Percentiles rank a stretch among this genome's conserved stretches.
These are phyloP conservation scores for Fusarium temperatum DNA, from an alignment of 2,329 filamentous ascomycete genomes.

Conservation along the genomic window DNA sequence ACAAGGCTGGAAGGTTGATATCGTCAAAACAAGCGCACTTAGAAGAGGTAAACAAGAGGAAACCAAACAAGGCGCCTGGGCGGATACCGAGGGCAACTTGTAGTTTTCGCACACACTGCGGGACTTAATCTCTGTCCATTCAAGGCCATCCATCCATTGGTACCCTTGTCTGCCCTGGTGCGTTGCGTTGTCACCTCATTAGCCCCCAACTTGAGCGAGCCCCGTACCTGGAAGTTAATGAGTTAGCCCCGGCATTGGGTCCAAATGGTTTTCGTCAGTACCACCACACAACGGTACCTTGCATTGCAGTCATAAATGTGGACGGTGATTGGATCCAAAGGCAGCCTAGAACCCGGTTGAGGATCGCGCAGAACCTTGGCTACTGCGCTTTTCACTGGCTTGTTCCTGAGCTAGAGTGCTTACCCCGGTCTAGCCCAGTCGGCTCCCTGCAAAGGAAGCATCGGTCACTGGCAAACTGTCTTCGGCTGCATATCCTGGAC, in stretches of 20 bases:
- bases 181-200: conserved; percentile 40
- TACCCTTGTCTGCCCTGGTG: no score
- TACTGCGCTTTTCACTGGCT: conserved; percentile 40
- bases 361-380: conserved; percentile 29
- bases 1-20: conserved; percentile 20
- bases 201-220: conserved; percentile 12
- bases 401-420: conserved; percentile 38
- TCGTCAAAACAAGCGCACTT: conserved; percentile 37
- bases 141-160: background rate
- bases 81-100: conserved; percentile 39
- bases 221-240: conserved; percentile 16
- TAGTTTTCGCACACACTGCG: conserved; percentile 38
- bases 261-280: conserved; percentile 22
- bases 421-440: conserved; percentile 31
- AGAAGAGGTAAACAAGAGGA: conserved; percentile 11
- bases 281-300: conserved; percentile 38
- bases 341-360: conserved; percentile 22
- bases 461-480: conserved; percentile 20
- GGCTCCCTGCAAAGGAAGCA: conserved; percentile 31
- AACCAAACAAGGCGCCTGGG: conserved; percentile 13
- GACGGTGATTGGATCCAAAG: conserved; percentile 33
- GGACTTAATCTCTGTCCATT: conserved; percentile 35
- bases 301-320: conserved; percentile 15
- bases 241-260: conserved; percentile 36
- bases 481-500: conserved; percentile 1